Conservation (phyloP, 2,329 filamentous ascomycete species). For the Colletotrichum tropicicola region DNA sequence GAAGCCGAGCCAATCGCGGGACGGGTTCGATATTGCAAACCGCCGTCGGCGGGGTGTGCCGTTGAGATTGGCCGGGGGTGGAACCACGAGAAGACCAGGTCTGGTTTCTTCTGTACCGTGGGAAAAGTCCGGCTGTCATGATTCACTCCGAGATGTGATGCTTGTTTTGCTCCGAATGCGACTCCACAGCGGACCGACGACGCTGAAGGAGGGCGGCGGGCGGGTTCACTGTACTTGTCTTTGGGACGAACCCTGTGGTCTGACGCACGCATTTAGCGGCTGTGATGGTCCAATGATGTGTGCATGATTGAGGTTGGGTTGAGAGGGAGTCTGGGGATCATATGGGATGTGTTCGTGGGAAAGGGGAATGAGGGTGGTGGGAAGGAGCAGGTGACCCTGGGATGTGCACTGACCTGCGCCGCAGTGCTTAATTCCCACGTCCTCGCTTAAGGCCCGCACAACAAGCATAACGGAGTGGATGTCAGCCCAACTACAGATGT, state of each 20-base stretch:
- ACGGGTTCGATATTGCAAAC: background rate
- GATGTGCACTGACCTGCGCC: background rate
- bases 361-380: background rate
- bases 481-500: no score
- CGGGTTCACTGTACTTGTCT: background rate
- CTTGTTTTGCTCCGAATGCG: conserved; percentile 13
- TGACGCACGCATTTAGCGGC: background rate
- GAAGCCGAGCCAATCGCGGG: conserved; percentile 8
- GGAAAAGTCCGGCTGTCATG: conserved; percentile 6
- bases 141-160: conserved; percentile 18
- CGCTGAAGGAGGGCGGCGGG: background rate
- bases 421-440: conserved; percentile 5
- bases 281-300: background rate
- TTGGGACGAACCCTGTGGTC: background rate
- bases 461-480: background rate
- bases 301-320: background rate
- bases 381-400: background rate
- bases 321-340: background rate
- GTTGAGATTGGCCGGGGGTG: background rate
- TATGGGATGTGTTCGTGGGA: background rate
- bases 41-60: background rate
- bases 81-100: background rate
- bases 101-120: conserved; percentile 6
- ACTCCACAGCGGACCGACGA: background rate
- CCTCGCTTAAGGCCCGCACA: background rate